Evolutionary conservation across 2,329 filamentous ascomycete species (phyloP), one percentile per base, ranked within the genome.

Genomic region (Apiospora koreana): DNA sequence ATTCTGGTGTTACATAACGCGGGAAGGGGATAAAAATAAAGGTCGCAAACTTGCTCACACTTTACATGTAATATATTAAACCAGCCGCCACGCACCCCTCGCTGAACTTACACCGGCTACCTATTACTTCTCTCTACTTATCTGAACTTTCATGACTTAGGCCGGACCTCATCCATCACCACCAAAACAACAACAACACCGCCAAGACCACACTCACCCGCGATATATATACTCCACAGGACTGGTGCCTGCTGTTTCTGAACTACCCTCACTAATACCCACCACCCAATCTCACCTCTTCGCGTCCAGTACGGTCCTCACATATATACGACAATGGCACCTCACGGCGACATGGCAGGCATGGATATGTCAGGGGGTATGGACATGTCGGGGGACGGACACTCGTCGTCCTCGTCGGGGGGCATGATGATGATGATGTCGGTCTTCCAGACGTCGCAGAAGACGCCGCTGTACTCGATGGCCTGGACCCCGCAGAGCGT

Each of bases 401-500:
- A 48, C 46, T 48, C 46, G 46, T 58, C 50, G 28, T 62, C 54
- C 8, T 62, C 54, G 23, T 71, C 74, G 43, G 70, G 69, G 10
- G 54, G 72, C 64, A 72, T 69, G 65, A 76, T 77, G 76, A 76
- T 75, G 69, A 87, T 86, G 85, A 80, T 81, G 78, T 82, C 84
- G 76, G 79, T 87, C 74, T 96, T 96, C 86, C 91, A 75, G 74
- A 88, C 81, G 72, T 76, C 82, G 70, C 82, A 80, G 66, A 75
- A 76, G 68, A 88, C 87, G 5, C 79, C 87, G 0, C 84, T 89
- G 71, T 89, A 83, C 83, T 91, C 93, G 21, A 79, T 82, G 28
- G 80, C 85, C 68, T 98, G 95, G 94, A 92, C 92, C 2, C 95
- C 95, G 6, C 82, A 79, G 38, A 91, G 83, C 45, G 83, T 86